phyloP scores from a whole-genome alignment of 305 asterid species.

The Fraxinus albicans region DNA sequence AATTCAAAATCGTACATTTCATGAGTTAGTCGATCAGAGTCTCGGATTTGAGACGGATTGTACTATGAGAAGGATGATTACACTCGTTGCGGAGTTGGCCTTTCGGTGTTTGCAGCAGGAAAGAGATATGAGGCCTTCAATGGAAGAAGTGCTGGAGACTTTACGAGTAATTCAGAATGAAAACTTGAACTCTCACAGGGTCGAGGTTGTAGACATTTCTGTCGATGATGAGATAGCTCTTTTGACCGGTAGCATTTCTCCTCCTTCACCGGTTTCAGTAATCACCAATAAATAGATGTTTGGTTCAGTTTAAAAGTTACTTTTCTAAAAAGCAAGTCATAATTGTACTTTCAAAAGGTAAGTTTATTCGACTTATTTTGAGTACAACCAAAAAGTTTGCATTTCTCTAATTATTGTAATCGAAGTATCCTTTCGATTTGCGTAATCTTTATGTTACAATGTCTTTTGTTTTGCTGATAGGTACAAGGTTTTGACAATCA shows the following conservation, averaged over 20 bases:
- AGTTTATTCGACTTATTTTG: background rate
- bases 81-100: slow-evolving; percentile 43
- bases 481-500: slow-evolving; percentile 7
- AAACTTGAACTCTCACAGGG: slow-evolving; percentile 39
- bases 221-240: slow-evolving; percentile 46
- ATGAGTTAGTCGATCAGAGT: slow-evolving; percentile 64
- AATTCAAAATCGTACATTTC: slow-evolving; percentile 52
- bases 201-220: slow-evolving; percentile 54
- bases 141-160: slow-evolving; percentile 61
- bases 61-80: slow-evolving; percentile 30
- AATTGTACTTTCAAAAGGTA: background rate
- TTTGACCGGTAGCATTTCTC: slow-evolving; percentile 28
- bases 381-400: background rate
- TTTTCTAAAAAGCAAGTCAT: background rate
- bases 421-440: background rate
- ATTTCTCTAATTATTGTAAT: background rate
- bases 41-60: slow-evolving; percentile 42
- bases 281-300: background rate
- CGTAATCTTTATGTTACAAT: background rate
- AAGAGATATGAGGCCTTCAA: slow-evolving; percentile 62
- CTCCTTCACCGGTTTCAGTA: slow-evolving; percentile 35
- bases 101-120: slow-evolving; percentile 49
- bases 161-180: slow-evolving; percentile 54
- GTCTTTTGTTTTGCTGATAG: background rate
- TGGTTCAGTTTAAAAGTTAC: too few relatives aligned